These are phyloP conservation scores for Iris pallida DNA, from an alignment of 116 monocot genomes.

Conservation along the genomic window DNA sequence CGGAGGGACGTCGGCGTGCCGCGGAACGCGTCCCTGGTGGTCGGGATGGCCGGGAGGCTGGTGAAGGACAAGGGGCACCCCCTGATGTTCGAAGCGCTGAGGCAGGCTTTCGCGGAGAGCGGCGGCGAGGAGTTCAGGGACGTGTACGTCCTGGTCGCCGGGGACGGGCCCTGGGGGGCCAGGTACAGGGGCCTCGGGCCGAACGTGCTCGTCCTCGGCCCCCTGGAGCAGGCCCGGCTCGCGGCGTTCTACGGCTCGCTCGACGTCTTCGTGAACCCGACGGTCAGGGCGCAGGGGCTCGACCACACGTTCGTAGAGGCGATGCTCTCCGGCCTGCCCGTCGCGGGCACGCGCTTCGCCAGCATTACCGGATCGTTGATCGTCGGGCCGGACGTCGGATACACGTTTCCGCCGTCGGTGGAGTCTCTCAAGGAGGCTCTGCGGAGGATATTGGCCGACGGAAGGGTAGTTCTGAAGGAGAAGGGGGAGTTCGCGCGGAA, in stretches of 20 bases:
- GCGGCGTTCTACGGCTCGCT: constrained; percentile 65
- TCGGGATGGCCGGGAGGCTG: constrained; percentile 75
- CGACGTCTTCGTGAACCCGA: constrained; percentile 75
- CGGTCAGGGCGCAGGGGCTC: constrained; percentile 73
- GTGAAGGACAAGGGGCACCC: constrained; percentile 94
- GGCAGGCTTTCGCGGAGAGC: constrained; percentile 38
- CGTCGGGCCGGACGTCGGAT: constrained; percentile 44
- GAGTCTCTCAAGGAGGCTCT: constrained; percentile 48
- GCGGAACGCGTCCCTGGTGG: constrained; percentile 44
- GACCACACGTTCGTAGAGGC: constrained; percentile 88
- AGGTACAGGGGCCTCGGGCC: constrained; percentile 55
- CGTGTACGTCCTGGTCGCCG: constrained; percentile 56
- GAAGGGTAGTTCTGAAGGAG: constrained; percentile 25
- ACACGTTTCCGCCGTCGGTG: constrained; percentile 66
- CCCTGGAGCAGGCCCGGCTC: constrained; percentile 47
- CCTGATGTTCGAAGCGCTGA: constrained; percentile 69
- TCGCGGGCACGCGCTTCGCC: constrained; percentile 66
- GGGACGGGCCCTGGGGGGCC: constrained; percentile 75
- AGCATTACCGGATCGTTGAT: constrained; percentile 74
- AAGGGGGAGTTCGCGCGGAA: constrained; percentile 49
- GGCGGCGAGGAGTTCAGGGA: constrained; percentile 20
- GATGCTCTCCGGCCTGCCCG: constrained; percentile 60
- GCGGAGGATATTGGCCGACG: constrained; percentile 32
- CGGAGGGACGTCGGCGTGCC: constrained; percentile 44
- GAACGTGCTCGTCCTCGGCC: constrained; percentile 50